Evolutionary conservation across 2,329 filamentous ascomycete species (phyloP), one percentile per base, ranked within the genome.

Genomic region (Xylariaceae sp.): DNA sequence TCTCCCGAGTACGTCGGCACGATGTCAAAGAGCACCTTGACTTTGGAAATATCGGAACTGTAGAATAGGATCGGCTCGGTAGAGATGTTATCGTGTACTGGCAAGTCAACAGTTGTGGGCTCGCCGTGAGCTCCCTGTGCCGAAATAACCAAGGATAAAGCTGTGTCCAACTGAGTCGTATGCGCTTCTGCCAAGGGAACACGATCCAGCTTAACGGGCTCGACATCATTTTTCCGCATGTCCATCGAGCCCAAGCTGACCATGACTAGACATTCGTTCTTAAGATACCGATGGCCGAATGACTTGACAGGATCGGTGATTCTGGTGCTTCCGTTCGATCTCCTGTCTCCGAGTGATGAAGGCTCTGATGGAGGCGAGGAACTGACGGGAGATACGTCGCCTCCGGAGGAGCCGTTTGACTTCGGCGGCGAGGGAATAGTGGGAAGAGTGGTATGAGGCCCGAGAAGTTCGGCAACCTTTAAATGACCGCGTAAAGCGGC

Each of bases 191-290:
- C 85, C 55, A 97, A 81, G 0, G 93, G 92, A 55, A 97, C 94
- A 30, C 86, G 87, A 66, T 97, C 94, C 18, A 99, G 81, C 64
- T 86, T 90, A 51, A 99, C 92, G 0, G 93, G 87, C 51, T 90
- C 85, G 4, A 88, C 77, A 39, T 30, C 23, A 30, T 85, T 82
- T 75, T 94, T 96, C 57, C 92, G 85, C 76, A 90, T 89, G 71
- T 99, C 94, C 90, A 97, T 96, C 0, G 90, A 93, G 0, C 94
- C 94, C 7, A 99, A 78, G 69, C 91, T 97, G 67, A 99, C 92
- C 53, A 97, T 80, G 3, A 99, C 84, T 79, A 99, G 87, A 63
- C 90, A 90, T 68, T 96, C 88, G 55, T 95, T 85, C 15, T 86
- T 95, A 54, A 99, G 82, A 74, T 97, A 99, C 56, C 93, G 86